Evolutionary conservation across 805 yeast species (phyloP).

Genomic region (Metschnikowia lochheadii): DNA sequence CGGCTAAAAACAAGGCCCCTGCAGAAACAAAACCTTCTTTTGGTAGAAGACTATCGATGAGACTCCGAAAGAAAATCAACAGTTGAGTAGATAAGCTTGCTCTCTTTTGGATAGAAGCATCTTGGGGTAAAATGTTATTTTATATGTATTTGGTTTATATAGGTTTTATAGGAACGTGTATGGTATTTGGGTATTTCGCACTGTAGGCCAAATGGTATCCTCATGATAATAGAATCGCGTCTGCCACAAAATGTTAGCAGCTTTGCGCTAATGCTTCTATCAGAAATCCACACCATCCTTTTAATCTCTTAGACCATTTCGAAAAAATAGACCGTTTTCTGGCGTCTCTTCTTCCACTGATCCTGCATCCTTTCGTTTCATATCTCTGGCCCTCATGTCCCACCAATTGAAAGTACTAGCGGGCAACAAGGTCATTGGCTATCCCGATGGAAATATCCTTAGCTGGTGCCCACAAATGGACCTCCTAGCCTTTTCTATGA

Average conservation of each 20-base stretch:
- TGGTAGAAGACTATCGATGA: conserved; percentile 8
- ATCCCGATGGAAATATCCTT: conserved; percentile 35
- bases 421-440: conserved; percentile 16
- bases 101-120: not conserved
- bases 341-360: not conserved
- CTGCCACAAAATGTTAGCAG: not conserved
- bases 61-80: conserved; percentile 3
- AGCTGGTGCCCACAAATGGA: conserved; percentile 54
- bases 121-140: too few species aligned
- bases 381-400: not conserved
- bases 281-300: not conserved
- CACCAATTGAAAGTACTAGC: conserved; percentile 8
- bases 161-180: not conserved
- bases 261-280: not conserved
- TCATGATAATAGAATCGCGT: not conserved
- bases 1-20: not conserved
- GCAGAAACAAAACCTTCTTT: conserved; percentile 3
- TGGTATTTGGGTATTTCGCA: not conserved
- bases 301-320: not conserved
- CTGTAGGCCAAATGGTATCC: not conserved
- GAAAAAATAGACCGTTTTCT: not conserved
- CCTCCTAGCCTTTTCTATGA: conserved; percentile 51
- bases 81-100: not conserved
- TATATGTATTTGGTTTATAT: not conserved
- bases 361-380: not conserved